phyloP scores from a whole-genome alignment of 805 yeast species.

The Saccharomycopsis fibuligera region DNA sequence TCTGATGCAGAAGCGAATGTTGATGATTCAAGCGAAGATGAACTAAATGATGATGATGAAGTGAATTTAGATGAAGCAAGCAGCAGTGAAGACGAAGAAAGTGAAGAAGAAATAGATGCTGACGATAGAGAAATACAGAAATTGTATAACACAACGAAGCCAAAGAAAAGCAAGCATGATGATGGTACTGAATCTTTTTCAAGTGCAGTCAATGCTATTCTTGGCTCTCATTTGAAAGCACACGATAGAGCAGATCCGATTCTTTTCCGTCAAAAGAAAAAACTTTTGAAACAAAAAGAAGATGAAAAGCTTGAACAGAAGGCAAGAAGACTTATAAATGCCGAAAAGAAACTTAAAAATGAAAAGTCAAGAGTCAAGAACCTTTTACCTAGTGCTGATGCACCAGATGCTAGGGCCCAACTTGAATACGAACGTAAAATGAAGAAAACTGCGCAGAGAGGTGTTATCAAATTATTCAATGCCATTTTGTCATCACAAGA shows the following conservation, averaged over 20 bases:
- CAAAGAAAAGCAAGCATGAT: slow-evolving; percentile 49
- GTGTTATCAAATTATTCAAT: slow-evolving; percentile 79
- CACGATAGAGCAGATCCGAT: slow-evolving; percentile 88
- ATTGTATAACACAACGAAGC: slow-evolving; percentile 41
- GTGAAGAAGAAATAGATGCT: slow-evolving; percentile 23
- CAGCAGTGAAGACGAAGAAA: slow-evolving; percentile 2
- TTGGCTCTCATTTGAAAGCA: slow-evolving; percentile 82
- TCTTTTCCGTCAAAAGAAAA: slow-evolving; percentile 72
- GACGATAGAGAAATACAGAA: slow-evolving; percentile 35
- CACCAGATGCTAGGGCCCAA: slow-evolving; percentile 43
- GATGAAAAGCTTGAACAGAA: slow-evolving; percentile 76
- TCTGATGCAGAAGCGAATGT: slow-evolving; percentile 3
- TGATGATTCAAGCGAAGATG: slow-evolving; percentile 21
- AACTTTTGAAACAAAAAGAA: slow-evolving; percentile 61
- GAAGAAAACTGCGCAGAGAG: slow-evolving; percentile 79
- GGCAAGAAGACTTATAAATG: slow-evolving; percentile 62
- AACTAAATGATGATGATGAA: slow-evolving; percentile 22
- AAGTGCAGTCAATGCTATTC: slow-evolving; percentile 73
- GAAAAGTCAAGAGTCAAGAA: slow-evolving; percentile 64
- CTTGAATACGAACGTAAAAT: slow-evolving; percentile 63
- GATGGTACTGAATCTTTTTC: slow-evolving; percentile 79
- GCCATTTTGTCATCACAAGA: slow-evolving; percentile 78
- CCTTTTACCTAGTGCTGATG: slow-evolving; percentile 45
- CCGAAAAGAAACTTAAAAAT: slow-evolving; percentile 63
- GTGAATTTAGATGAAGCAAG: slow-evolving; percentile 24